These are phyloP conservation scores for Vigna nakashimae DNA, from an alignment of 306 rosid species.

Conservation along the genomic window DNA sequence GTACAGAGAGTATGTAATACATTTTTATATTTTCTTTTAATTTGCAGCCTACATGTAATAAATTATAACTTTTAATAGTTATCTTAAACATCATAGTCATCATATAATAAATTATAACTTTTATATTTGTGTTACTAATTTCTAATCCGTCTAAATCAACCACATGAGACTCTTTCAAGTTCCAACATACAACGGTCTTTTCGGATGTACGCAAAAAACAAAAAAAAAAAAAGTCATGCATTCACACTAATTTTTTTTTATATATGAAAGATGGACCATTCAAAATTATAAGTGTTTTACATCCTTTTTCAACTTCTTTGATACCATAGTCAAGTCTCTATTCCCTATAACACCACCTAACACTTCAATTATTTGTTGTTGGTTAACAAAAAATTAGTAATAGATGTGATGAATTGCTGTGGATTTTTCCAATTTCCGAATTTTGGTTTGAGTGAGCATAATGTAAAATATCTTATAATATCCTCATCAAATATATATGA, in stretches of 20 bases:
- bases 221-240: not conserved
- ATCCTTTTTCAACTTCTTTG: not conserved
- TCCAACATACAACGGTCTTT: not conserved
- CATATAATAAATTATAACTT: too few species aligned
- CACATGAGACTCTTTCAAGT: not conserved
- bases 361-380: conserved; percentile 1
- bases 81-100: too few species aligned
- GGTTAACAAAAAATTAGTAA: not conserved
- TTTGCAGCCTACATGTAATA: too few species aligned
- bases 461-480: not conserved
- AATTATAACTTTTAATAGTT: too few species aligned
- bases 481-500: conserved; percentile 9
- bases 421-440: not conserved
- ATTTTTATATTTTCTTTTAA: too few species aligned
- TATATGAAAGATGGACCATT: not conserved
- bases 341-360: not conserved
- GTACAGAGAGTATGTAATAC: too few species aligned
- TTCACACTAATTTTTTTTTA: not conserved
- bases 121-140: not conserved
- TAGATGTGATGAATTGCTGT: not conserved
- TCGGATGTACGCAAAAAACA: not conserved
- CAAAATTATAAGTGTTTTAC: not conserved
- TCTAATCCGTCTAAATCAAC: not conserved
- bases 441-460: not conserved
- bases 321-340: not conserved